Conservation (phyloP, 345 rosid species). For the Melaleuca alternifolia region DNA sequence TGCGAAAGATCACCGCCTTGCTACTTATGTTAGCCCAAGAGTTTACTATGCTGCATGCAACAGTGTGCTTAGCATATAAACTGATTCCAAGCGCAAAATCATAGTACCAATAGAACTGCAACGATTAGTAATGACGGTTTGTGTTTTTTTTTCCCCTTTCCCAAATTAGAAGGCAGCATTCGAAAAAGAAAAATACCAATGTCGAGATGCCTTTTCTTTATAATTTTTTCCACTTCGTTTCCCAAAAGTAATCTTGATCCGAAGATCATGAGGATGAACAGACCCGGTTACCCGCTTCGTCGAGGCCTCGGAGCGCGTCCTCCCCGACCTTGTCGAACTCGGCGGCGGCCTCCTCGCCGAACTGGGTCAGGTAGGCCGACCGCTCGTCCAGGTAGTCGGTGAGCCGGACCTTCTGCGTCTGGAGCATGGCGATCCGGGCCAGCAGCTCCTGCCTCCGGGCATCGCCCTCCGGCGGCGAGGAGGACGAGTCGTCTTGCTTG, state of each 20-base stretch:
- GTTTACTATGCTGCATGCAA: not conserved
- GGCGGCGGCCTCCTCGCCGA: conserved; percentile 74
- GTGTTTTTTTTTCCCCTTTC: not conserved
- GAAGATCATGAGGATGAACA: conserved; percentile 1
- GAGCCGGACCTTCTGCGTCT: conserved; percentile 77
- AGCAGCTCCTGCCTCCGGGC: conserved; percentile 66
- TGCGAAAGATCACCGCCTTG: not conserved
- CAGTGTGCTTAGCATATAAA: not conserved
- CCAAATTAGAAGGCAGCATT: not conserved
- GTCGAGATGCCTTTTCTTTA: not conserved
- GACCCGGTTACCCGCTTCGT: conserved; percentile 85
- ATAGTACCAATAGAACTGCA: not conserved
- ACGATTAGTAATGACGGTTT: not conserved
- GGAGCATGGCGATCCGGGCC: conserved; percentile 78
- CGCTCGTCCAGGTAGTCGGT: conserved; percentile 72
- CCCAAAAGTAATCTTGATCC: not conserved
- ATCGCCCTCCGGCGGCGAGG: conserved; percentile 55
- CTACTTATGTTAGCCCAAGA: not conserved
- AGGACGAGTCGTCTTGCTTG: conserved; percentile 19
- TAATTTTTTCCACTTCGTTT: not conserved
- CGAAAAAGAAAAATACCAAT: not conserved
- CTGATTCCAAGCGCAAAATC: not conserved
- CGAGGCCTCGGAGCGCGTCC: conserved; percentile 80
- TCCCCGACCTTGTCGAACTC: conserved; percentile 85
- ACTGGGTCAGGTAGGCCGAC: conserved; percentile 66